Percentiles rank a stretch among this genome's conserved stretches.
Conservation (phyloP, 2,329 filamentous ascomycete species). For the Fusarium sp. region DNA sequence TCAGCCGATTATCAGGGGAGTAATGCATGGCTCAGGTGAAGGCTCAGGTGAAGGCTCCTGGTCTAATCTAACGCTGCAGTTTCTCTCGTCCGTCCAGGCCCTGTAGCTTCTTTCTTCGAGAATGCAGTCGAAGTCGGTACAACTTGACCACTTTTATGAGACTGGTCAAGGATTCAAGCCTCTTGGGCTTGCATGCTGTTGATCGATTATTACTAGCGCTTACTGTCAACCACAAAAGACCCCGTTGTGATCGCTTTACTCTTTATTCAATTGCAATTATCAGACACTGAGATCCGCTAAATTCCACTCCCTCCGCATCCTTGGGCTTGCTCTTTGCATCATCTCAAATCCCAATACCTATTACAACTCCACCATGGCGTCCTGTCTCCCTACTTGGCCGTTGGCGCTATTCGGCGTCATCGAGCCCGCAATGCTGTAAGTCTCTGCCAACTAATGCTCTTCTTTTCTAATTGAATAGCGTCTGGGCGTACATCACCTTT, state of each 20-base stretch:
- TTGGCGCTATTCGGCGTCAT: background rate
- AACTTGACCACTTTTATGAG: background rate
- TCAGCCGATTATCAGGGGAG: background rate
- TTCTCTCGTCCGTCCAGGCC: background rate
- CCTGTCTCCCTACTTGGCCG: background rate
- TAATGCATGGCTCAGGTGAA: no score
- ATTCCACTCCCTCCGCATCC: background rate
- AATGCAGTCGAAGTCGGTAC: background rate
- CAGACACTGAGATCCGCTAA: background rate
- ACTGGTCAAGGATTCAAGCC: background rate
- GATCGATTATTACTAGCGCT: background rate
- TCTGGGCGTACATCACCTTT: constrained; percentile 8
- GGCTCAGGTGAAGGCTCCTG: background rate
- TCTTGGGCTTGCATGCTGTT: background rate
- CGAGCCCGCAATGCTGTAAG: background rate
- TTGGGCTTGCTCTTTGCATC: background rate
- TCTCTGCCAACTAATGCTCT: background rate
- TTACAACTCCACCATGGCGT: background rate
- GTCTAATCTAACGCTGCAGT: background rate
- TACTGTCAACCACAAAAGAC: background rate
- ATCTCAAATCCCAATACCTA: background rate
- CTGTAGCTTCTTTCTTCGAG: background rate
- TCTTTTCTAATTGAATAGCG: background rate
- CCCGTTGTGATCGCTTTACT: background rate
- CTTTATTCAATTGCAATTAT: background rate